Base-by-base conservation (phyloP, 805 yeast genomes). In the Candida oleophila region DNA sequence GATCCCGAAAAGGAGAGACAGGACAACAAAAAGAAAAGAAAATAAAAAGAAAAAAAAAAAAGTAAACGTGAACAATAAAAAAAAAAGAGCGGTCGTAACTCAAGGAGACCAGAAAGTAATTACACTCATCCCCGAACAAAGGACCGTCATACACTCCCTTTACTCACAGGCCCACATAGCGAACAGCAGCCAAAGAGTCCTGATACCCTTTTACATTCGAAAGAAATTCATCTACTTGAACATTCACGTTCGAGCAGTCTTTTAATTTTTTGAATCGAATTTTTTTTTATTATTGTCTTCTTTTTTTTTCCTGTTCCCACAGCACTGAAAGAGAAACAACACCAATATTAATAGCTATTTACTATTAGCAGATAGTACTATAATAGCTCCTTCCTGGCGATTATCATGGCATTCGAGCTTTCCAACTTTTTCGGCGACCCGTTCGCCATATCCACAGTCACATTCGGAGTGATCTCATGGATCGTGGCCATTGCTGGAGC, bases 401-500 rank as follows among this genome's bases (percentile, higher is more conserved):
- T 30, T 14, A 38, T 22, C 9, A 71, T 72, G 77, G 65, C 68
- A 18, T 60, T 69, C 48, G 58, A 56, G 32, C 40, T 71, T 38
- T 73, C 81, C 19, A 83, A 83, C 55, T 70, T 88, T 49, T 62
- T 83, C 19, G 82, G 89, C 25, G 96, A 91, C 63, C 96, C 97
- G 2, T 91, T 91, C 63, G 96, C 96, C 42, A 74, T 90, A 32
- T 78, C 94, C 15, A 85, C 97, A 4, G 72, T 87, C 34, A 81
- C 90, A 1, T 80, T 91, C 44, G 85, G 90, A 16, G 47, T 69
- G 41, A 74, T 89, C 21, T 81, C 96, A 14, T 92, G 98, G 98
- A 72, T 89, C 48, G 80, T 94, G 43, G 88, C 96, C 8, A 76
- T 94, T 45, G 95, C 86, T 1, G 97, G 97, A 1, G 87, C 96